Base-by-base conservation (phyloP, 495 filamentous ascomycete species). In the Podospora appendiculata region DNA sequence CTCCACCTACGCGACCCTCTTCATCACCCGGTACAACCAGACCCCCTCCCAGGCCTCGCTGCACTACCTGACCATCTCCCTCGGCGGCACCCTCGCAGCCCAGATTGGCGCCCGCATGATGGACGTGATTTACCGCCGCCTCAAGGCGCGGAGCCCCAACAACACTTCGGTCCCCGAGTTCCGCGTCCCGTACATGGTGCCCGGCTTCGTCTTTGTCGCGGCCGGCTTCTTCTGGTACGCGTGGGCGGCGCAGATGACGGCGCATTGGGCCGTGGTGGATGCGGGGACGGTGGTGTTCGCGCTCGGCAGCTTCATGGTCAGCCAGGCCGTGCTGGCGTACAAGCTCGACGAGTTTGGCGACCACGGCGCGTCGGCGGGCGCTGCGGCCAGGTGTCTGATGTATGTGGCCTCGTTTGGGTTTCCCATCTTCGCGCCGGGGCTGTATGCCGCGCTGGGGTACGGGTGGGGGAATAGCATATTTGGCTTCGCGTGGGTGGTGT, bases 291-390 rank as follows among this genome's bases (percentile, higher is more conserved):
- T 70, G 0, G 63, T 81, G 9, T 77, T 85, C 34, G 79, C 78
- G 0, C 55, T 75, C 2, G 82, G 82, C 6, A 74, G 79, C 56
- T 69, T 82, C 36, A 72, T 68, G 32, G 69, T 71, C 10, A 82
- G 83, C 57, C 80, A 87, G 64, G 82, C 79, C 40, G 75, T 85
- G 35, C 80, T 86, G 62, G 85, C 84, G 7, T 90, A 89, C 55
- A 70, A 55, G 10, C 47, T 64, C 1, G 60, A 66, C 14, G 34
- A 56, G 18, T 68, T 64, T 19, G 55, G 35, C 8, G 51, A 61
- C 18, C 45, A 57, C 17, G 54, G 47, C 10, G 63, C 60, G 8
- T 58, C 52, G 13, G 59, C 58, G 5, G 52, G 49, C 32, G 60
- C 60, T 1, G 59, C 58, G 6, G 40, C 50, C 6, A 50, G 54